Evolutionary conservation across 2,329 filamentous ascomycete species (phyloP).

Genomic region (Corynespora cassiicola): DNA sequence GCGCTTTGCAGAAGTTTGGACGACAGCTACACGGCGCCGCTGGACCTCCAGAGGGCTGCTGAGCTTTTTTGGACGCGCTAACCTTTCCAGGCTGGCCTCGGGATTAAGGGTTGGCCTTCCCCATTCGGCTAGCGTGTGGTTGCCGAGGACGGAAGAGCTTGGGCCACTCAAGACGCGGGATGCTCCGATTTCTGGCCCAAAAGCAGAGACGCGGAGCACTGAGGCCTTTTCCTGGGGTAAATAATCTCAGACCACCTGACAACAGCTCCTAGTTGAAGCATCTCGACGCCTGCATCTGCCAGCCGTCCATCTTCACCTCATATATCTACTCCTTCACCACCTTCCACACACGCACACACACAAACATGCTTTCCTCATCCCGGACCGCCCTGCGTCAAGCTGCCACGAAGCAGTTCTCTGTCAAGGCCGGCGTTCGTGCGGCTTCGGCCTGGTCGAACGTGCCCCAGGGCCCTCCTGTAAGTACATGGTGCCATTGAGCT

Average conservation of each 20-base stretch:
- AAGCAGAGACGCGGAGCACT: slow-evolving; percentile 17
- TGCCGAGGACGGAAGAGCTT: too few species aligned
- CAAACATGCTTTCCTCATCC: slow-evolving; percentile 45
- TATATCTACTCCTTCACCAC: slow-evolving; percentile 8
- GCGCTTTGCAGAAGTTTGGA: slow-evolving; percentile 5
- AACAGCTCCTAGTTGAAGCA: slow-evolving; percentile 13
- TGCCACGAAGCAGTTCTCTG: slow-evolving; percentile 39
- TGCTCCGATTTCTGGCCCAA: slow-evolving; percentile 12
- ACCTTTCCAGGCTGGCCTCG: slow-evolving; percentile 1
- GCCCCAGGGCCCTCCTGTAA: slow-evolving; percentile 90
- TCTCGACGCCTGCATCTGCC: slow-evolving; percentile 11
- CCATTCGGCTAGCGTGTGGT: too few species aligned
- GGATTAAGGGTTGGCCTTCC: neutral
- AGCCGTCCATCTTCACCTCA: slow-evolving; percentile 12
- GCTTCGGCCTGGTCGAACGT: slow-evolving; percentile 90
- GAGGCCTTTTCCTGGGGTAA: slow-evolving; percentile 39
- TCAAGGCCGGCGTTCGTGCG: slow-evolving; percentile 58
- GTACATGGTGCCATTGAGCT: slow-evolving; percentile 44
- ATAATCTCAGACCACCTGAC: slow-evolving; percentile 30
- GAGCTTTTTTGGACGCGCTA: slow-evolving; percentile 3
- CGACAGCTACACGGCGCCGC: too few species aligned
- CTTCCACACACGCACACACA: slow-evolving; percentile 15
- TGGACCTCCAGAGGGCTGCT: too few species aligned
- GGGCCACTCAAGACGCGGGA: too few species aligned
- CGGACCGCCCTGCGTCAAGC: slow-evolving; percentile 47